Conservation (phyloP, 345 rosid species). For the Lepidium didymum region DNA sequence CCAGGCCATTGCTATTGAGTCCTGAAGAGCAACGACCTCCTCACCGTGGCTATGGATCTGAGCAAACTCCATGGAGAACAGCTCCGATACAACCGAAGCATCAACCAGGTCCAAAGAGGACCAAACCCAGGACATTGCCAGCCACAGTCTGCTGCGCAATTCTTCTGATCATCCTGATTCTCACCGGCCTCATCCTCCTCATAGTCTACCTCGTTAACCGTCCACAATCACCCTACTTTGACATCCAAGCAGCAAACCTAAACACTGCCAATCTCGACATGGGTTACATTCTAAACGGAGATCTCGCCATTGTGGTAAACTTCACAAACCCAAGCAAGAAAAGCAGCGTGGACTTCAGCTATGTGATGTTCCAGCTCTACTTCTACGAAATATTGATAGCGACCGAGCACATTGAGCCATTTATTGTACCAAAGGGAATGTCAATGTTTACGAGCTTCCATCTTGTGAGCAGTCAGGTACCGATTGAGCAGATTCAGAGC, state of each 20-base stretch:
- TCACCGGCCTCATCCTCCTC: conserved; percentile 62
- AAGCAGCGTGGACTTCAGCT: conserved; percentile 63
- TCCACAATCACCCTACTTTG: conserved; percentile 59
- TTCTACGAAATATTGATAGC: conserved; percentile 55
- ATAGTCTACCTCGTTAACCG: conserved; percentile 66
- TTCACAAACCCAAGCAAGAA: conserved; percentile 87
- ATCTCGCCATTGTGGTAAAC: conserved; percentile 58
- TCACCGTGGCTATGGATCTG: conserved; percentile 6
- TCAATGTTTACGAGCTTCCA: conserved; percentile 44
- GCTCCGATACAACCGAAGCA: conserved; percentile 20
- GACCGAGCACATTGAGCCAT: conserved; percentile 60
- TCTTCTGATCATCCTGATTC: conserved; percentile 45
- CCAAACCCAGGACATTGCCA: conserved; percentile 37
- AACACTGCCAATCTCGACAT: conserved; percentile 73
- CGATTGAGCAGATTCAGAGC: conserved; percentile 39
- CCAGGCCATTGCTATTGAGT: neutral
- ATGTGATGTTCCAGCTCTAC: conserved; percentile 49
- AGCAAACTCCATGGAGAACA: conserved; percentile 14
- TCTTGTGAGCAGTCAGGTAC: conserved; percentile 73
- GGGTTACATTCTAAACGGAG: conserved; percentile 61
- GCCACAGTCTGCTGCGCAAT: conserved; percentile 55
- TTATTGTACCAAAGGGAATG: conserved; percentile 40
- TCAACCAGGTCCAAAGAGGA: conserved; percentile 21
- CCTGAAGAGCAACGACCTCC: conserved; percentile 13
- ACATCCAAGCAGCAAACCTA: conserved; percentile 54